Conservation (phyloP, 805 yeast species). For the Ogataea zsoltii region DNA sequence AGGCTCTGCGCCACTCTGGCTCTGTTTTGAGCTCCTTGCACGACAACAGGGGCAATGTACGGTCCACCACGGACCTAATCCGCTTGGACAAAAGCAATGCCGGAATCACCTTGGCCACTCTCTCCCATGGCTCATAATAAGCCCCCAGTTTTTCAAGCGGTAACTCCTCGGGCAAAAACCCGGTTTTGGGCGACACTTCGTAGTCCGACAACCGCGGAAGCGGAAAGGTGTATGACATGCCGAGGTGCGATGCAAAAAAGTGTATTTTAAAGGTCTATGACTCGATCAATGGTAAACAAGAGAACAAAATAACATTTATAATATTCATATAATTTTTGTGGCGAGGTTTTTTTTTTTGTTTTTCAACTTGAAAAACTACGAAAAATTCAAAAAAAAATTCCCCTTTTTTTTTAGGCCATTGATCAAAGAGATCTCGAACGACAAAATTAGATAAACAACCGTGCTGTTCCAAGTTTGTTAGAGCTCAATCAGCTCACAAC, state of each 20-base stretch:
- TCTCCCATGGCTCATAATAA: slow-evolving; percentile 76
- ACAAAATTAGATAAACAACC: too few species aligned
- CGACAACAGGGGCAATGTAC: slow-evolving; percentile 53
- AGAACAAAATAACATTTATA: not conserved
- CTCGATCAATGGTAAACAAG: too few species aligned
- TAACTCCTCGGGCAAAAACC: slow-evolving; percentile 71
- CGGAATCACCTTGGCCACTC: slow-evolving; percentile 63
- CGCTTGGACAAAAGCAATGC: slow-evolving; percentile 67
- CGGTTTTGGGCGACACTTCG: slow-evolving; percentile 68
- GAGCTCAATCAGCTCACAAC: too few species aligned
- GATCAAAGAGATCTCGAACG: too few species aligned
- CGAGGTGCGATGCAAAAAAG: not conserved
- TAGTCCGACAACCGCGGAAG: slow-evolving; percentile 61
- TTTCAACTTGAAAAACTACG: too few species aligned
- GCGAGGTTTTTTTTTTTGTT: not conserved
- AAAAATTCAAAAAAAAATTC: too few species aligned
- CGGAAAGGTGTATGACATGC: slow-evolving; percentile 31
- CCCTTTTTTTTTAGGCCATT: too few species aligned
- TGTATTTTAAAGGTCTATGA: too few species aligned
- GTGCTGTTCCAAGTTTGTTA: too few species aligned
- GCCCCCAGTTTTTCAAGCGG: slow-evolving; percentile 66
- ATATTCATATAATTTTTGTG: not conserved
- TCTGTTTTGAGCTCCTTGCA: slow-evolving; percentile 45
- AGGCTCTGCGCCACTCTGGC: slow-evolving; percentile 73
- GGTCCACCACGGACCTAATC: slow-evolving; percentile 63